These are phyloP conservation scores for Solanum hybrid DNA, from an alignment of 305 asterid genomes.

Conservation along the genomic window DNA sequence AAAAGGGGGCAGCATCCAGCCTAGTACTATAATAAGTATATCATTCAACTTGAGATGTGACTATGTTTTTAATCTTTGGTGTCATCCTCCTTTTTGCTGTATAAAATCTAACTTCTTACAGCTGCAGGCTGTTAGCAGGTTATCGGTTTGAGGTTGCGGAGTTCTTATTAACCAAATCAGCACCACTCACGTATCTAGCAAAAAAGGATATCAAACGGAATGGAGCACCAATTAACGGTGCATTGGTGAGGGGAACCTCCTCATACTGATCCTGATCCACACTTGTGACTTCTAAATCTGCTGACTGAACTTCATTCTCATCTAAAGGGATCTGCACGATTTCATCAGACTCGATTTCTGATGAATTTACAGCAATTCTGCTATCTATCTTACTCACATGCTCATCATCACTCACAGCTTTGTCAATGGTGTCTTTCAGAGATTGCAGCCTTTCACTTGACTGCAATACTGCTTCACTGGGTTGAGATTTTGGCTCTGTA, in stretches of 20 bases:
- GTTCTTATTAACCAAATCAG: constrained; percentile 62
- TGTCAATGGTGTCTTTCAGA: constrained; percentile 21
- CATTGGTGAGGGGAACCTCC: constrained; percentile 49
- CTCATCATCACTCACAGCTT: constrained; percentile 21
- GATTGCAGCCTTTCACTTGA: constrained; percentile 31
- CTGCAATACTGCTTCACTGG: constrained; percentile 19
- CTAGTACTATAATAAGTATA: neutral
- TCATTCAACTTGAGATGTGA: neutral
- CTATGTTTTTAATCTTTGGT: neutral
- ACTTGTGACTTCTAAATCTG: constrained; percentile 16
- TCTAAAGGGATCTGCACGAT: constrained; percentile 70
- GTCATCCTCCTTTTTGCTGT: neutral
- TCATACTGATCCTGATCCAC: constrained; percentile 22
- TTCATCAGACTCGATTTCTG: constrained; percentile 51
- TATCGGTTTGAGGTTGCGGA: constrained; percentile 18
- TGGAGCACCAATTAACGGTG: constrained; percentile 91
- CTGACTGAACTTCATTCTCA: constrained; percentile 31
- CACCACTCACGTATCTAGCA: constrained; percentile 91
- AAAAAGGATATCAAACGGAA: constrained; percentile 79
- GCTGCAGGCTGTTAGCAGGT: neutral
- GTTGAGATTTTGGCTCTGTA: constrained; percentile 23
- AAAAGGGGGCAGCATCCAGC: neutral
- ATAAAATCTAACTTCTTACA: neutral
- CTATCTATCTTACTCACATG: constrained; percentile 15
- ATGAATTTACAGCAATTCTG: constrained; percentile 18